Percentiles rank a stretch among this genome's conserved stretches.
Conservation (phyloP, 2,329 filamentous ascomycete species). For the Neoascochyta sp. region DNA sequence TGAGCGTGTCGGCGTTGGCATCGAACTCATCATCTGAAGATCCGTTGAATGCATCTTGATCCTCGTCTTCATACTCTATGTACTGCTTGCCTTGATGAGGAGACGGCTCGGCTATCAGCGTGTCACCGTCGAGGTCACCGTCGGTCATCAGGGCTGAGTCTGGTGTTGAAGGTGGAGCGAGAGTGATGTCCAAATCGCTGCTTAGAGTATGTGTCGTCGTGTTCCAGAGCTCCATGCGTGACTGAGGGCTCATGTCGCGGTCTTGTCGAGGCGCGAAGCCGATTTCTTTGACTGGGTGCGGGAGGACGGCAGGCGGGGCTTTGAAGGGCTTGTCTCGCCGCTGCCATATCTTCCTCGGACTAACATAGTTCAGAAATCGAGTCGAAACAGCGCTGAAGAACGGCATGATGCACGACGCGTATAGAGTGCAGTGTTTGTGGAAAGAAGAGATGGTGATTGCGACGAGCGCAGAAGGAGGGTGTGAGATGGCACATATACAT, state of each 20-base stretch:
- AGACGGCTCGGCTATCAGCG: too few relatives aligned
- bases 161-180: slow-evolving; percentile 32
- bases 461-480: too few relatives aligned
- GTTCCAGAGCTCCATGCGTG: slow-evolving; percentile 21
- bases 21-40: slow-evolving; percentile 25
- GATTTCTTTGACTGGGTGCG: too few relatives aligned
- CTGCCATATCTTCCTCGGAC: slow-evolving; percentile 40
- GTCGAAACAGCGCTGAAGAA: slow-evolving; percentile 34
- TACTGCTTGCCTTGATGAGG: slow-evolving; percentile 10
- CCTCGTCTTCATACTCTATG: too few relatives aligned
- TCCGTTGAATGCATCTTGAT: slow-evolving; percentile 6
- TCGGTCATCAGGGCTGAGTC: slow-evolving; percentile 16
- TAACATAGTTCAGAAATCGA: slow-evolving; percentile 43
- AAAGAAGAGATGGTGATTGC: slow-evolving; percentile 1
- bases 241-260: slow-evolving; percentile 36
- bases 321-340: slow-evolving; percentile 36
- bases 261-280: slow-evolving; percentile 5
- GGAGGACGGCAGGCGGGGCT: too few relatives aligned
- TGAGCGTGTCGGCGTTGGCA: slow-evolving; percentile 37
- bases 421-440: not conserved
- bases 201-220: slow-evolving; percentile 19
- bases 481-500: too few relatives aligned
- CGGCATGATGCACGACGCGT: slow-evolving; percentile 29
- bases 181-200: slow-evolving; percentile 18
- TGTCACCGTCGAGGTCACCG: slow-evolving; percentile 32